These are phyloP conservation scores for Anthostomella pinea DNA, from an alignment of 2,329 filamentous ascomycete species.

Conservation along the genomic window DNA sequence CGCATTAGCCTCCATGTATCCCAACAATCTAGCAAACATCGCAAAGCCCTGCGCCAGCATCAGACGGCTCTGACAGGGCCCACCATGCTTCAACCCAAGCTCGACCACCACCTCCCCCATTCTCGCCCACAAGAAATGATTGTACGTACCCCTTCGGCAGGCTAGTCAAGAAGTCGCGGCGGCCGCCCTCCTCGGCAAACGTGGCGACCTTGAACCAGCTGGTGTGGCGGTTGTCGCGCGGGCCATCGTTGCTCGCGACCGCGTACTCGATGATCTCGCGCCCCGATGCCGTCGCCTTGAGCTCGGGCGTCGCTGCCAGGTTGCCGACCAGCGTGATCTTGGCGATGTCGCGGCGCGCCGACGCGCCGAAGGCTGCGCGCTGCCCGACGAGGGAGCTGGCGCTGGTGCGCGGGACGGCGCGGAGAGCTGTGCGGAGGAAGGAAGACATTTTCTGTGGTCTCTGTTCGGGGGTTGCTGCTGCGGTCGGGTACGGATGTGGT, in stretches of 20 bases:
- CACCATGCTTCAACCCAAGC: background rate
- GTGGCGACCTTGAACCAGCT: slow-evolving; percentile 82
- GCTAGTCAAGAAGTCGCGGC: slow-evolving; percentile 68
- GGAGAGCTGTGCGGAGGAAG: slow-evolving; percentile 46
- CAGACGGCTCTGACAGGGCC: background rate
- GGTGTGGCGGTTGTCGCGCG: slow-evolving; percentile 67
- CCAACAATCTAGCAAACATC: background rate
- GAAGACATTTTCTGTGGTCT: slow-evolving; percentile 39
- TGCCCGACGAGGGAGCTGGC: slow-evolving; percentile 39
- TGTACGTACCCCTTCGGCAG: slow-evolving; percentile 79
- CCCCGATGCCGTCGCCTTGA: slow-evolving; percentile 66
- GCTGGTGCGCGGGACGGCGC: slow-evolving; percentile 46
- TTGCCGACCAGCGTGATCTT: slow-evolving; percentile 85
- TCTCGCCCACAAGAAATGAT: background rate
- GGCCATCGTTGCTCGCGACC: slow-evolving; percentile 67
- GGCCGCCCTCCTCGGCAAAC: slow-evolving; percentile 66
- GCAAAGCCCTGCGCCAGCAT: no score
- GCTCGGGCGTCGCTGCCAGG: slow-evolving; percentile 75
- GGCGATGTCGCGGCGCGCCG: slow-evolving; percentile 63
- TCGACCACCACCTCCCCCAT: background rate
- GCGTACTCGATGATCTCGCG: slow-evolving; percentile 74
- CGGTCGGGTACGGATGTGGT: no score
- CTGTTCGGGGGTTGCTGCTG: no score
- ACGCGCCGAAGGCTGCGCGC: slow-evolving; percentile 72
- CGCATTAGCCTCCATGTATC: slow-evolving; percentile 9